These are phyloP conservation scores for Sideroxylon spinosum DNA, from an alignment of 179 eudicot genomes.

Conservation along the genomic window DNA sequence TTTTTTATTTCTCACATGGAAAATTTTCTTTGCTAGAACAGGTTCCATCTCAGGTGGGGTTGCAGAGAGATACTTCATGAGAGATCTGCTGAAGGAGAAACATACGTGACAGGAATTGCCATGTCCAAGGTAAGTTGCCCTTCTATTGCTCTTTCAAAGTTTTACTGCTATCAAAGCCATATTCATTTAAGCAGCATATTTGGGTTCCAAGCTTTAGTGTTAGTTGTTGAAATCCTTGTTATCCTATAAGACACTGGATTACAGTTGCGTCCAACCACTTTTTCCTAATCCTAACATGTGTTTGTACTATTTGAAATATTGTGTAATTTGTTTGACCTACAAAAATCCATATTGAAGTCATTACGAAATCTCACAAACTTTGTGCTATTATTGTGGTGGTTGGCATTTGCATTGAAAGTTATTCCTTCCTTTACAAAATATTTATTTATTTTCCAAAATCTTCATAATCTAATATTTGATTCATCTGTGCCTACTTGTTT, in stretches of 20 bases:
- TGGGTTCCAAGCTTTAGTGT: background rate
- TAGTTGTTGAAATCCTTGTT: background rate
- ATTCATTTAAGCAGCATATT: background rate
- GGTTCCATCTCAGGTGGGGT: conserved; percentile 99
- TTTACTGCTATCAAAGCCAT: background rate
- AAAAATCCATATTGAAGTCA: background rate
- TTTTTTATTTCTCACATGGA: background rate
- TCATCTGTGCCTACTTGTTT: background rate
- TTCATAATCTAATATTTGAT: background rate
- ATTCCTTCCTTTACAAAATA: background rate
- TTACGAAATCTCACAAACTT: background rate
- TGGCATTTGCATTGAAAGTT: background rate
- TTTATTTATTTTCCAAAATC: background rate
- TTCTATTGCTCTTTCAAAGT: background rate
- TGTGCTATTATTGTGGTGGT: background rate
- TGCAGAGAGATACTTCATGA: conserved; percentile 85
- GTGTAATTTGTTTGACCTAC: background rate
- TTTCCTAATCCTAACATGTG: background rate
- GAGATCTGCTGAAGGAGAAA: conserved; percentile 62
- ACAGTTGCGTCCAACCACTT: background rate
- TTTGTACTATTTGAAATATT: background rate
- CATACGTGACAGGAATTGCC: conserved; percentile 77
- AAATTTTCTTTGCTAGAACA: conserved; percentile 23
- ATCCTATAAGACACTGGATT: background rate
- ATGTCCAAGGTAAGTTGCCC: conserved; percentile 63